phyloP scores from a whole-genome alignment of 805 yeast genomes.

The Yamadazyma philogaea region DNA sequence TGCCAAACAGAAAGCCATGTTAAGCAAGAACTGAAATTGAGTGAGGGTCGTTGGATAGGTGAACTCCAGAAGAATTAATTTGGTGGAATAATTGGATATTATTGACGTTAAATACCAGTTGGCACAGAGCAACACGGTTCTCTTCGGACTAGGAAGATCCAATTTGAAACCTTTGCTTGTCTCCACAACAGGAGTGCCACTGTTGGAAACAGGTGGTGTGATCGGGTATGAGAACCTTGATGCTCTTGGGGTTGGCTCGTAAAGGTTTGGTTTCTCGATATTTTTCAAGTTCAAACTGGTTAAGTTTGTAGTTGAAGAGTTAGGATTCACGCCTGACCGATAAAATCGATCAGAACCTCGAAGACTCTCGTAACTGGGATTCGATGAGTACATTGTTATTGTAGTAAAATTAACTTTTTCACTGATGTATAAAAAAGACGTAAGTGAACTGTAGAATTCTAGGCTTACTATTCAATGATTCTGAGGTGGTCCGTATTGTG shows the following conservation, averaged over 20 bases:
- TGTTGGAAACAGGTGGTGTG: constrained; percentile 35
- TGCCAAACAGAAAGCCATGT: constrained; percentile 55
- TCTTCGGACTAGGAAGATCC: not conserved
- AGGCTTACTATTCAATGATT: no score
- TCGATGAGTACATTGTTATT: constrained; percentile 14
- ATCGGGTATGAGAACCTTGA: constrained; percentile 20
- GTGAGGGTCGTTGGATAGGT: constrained; percentile 86
- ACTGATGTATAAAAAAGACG: no score
- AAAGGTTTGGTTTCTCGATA: not conserved
- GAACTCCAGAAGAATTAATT: constrained; percentile 66
- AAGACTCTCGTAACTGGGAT: constrained; percentile 15
- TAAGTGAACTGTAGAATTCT: no score
- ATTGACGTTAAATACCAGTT: constrained; percentile 83
- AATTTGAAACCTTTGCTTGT: not conserved
- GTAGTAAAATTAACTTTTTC: no score
- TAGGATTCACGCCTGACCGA: constrained; percentile 29
- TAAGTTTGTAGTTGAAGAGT: constrained; percentile 33
- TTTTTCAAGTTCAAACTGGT: constrained; percentile 17
- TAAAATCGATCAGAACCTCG: constrained; percentile 5
- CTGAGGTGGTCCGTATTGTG: not conserved
- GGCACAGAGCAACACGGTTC: constrained; percentile 46
- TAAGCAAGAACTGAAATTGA: constrained; percentile 78
- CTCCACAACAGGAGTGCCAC: constrained; percentile 32
- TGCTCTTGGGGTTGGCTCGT: constrained; percentile 15
- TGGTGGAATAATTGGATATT: constrained; percentile 76